These are phyloP conservation scores for Elongisporangium anandrum DNA, from an alignment of 352 stramenopile genomes.

Conservation along the genomic window DNA sequence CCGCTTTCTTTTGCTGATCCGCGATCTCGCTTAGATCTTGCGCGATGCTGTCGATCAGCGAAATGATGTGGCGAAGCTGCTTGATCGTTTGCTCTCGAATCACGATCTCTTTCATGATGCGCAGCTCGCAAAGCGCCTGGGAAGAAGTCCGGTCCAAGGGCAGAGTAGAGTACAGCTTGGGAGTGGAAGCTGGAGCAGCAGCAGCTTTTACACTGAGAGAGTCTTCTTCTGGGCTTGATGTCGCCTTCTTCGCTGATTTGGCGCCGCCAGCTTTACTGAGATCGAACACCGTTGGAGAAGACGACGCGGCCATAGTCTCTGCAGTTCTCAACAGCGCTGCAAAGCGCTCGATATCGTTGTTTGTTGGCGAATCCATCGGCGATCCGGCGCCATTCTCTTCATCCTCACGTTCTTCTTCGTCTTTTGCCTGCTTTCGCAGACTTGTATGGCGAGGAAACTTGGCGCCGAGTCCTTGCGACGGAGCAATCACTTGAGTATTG, in stretches of 20 bases:
- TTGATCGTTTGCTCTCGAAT: constrained; percentile 49
- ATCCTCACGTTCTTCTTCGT: background rate
- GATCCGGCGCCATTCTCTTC: background rate
- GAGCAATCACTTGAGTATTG: background rate
- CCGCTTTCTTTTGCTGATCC: constrained; percentile 15
- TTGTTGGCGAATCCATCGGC: constrained; percentile 5
- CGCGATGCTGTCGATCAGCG: constrained; percentile 19
- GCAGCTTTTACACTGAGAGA: background rate
- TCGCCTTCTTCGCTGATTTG: background rate
- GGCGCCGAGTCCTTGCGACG: background rate
- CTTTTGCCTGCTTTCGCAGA: constrained; percentile 13
- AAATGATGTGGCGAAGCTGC: constrained; percentile 27
- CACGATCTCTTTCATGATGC: constrained; percentile 55
- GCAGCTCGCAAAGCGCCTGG: constrained; percentile 36
- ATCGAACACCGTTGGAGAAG: background rate
- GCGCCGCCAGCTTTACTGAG: background rate
- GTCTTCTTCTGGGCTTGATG: background rate
- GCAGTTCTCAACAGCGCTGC: background rate
- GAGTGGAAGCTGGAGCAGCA: too few relatives aligned
- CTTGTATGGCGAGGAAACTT: constrained; percentile 15
- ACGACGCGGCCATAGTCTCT: background rate
- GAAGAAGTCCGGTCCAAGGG: background rate
- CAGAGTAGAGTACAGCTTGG: background rate
- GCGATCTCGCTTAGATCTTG: constrained; percentile 24
- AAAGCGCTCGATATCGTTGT: constrained; percentile 6